Percentiles rank a stretch among this genome's conserved stretches.
Conservation (phyloP, 768 basidiomycete genomes). For the Lentinula edodes region DNA sequence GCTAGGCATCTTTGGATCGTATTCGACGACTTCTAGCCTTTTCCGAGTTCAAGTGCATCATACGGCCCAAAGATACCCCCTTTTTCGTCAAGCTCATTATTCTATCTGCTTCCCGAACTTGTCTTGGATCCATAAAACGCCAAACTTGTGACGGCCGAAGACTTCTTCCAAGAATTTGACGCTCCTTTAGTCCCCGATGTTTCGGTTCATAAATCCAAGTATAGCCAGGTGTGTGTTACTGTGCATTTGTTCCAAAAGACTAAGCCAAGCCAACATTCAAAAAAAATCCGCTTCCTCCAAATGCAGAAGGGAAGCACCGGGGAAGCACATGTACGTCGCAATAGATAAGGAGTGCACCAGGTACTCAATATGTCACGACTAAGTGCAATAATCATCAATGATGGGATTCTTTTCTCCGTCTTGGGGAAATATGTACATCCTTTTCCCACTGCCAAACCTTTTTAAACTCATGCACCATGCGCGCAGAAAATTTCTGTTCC, state of each 20-base stretch:
- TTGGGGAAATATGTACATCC: background rate
- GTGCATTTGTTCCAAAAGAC: background rate
- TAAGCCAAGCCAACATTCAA: background rate
- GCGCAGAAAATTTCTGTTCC: background rate
- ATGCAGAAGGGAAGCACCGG: too few relatives aligned
- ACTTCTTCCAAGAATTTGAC: background rate
- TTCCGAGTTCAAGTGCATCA: background rate
- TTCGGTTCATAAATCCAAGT: background rate
- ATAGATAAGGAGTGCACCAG: constrained; percentile 2
- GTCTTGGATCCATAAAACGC: background rate
- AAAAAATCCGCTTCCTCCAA: too few relatives aligned
- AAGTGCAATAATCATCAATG: background rate
- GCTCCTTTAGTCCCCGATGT: background rate
- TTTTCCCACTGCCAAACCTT: background rate
- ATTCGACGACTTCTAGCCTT: background rate
- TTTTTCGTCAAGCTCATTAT: background rate
- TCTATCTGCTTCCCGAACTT: background rate
- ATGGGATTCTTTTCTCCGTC: background rate
- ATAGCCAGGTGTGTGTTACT: background rate
- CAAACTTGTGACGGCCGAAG: background rate
- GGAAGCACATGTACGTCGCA: background rate
- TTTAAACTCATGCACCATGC: background rate
- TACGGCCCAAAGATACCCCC: background rate
- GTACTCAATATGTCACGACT: background rate
- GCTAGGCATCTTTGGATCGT: background rate